Evolutionary conservation across 257 asterid genomes (phyloP), one percentile per base, ranked within the genome.

Genomic region (Rauvolfia tetraphylla): DNA sequence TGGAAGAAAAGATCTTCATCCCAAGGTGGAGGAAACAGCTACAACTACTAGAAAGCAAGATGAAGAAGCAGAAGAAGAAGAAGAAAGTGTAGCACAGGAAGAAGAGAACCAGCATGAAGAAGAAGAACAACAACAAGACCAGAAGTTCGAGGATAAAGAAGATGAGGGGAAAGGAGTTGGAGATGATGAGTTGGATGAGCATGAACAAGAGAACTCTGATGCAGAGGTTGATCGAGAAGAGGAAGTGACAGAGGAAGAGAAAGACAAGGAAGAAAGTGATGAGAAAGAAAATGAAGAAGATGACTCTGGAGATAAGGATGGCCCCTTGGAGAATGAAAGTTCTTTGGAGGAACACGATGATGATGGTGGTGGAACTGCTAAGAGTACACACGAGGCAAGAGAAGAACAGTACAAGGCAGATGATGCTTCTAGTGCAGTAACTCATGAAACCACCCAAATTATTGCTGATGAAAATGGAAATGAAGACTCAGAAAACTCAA

Each of bases 391-490:
- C 20, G 96, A 90, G 76, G 93, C 98, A 34, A 90, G 96, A 7
- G 98, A 93, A 80, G 94, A 91, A 78, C 88, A 84, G 81, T 95
- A 91, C 88, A 95, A 89, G 83, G 99, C 97, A 0, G 99, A 95
- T 80, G 99, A 93, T 84, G 99, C 99, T 75, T 95, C 99, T 41
- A 93, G 98, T 85, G 97, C 96, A n/a, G 99, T 95, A 78, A 88
- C 92, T 18, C 96, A 87, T 76, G 89, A 86, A 76, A 42, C 85
- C 18, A 42, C 85, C 18, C 89, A 76, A 76, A 73, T 27, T 5
- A 73, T 15, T 23, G 41, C 78, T 27, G 46, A 71, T 39, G 94
- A 83, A 83, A 84, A 76, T 38, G 92, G 72, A 76, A 83, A 81
- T 23, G 82, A 75, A 54, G 75, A 57, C 70, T 46, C 66, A 13